Evolutionary conservation across 1,284 basidiomycete genomes (phyloP), one percentile per base, ranked within the genome.

Genomic region (Cystobasidium slooffiae): DNA sequence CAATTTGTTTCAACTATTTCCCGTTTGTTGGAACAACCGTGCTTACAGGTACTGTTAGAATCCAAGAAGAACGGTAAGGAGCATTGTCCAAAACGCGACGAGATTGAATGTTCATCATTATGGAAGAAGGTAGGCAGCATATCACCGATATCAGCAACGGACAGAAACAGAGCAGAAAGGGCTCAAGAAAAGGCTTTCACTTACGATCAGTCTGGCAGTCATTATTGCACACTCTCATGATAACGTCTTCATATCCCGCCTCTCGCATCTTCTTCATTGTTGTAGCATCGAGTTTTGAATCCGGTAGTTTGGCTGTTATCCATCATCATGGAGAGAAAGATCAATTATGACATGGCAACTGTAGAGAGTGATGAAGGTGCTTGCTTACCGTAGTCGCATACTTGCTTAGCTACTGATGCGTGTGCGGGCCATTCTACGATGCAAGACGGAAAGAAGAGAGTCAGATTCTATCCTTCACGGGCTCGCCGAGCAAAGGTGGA

Each of bases 361-460:
- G n/a, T 2, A 39, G 3, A 44, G 3, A 37, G 24, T 9, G 58
- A 18, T 44, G 31, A 41, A 37, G 1, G 8, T 8, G 8, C 47
- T 37, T 16, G n/a, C 64, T 66, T 14, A 66, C 64, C 64, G 22
- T 66, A 66, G 24, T 66, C 43, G 39, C 64, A 66, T 20, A 66
- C 51, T 55, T 66, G 47, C 24, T 31, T 66, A 16, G 64, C 64
- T 41, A 49, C 64, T 12, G 64, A 66, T 24, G 44, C 64, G 16
- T 66, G 64, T 39, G 64, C 64, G 46, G 64, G 64, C 64, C 64
- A 66, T 53, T 66, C 64, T 66, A 22, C 18, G 18, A 16, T 31
- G 5, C 31, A 31, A 2, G 31, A 31, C 31, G 31, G 31, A 6
- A 43, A 14, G 4, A 39, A 14, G 3, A 10, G 18, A 1, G 1